Base-by-base conservation (phyloP, 73 alveolate species). In the Paramecium primaurelia region DNA sequence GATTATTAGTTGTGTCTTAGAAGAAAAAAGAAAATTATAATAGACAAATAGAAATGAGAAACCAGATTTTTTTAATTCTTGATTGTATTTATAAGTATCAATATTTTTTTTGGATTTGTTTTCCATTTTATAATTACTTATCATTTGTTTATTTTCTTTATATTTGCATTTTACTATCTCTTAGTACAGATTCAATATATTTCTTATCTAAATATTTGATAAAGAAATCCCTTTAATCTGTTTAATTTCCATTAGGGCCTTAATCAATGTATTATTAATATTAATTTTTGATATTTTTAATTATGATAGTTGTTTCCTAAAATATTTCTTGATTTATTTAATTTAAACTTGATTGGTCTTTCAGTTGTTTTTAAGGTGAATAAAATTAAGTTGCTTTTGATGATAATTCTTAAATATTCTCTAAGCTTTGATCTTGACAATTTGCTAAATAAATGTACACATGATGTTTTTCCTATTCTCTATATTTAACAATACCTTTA, bases 401-500 rank as follows among this genome's bases (percentile, higher is more conserved):
- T 9, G 38, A 11, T 22, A 14, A 38, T 75, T 75, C 14, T 20
- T 34, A 75, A 75, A 37, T 5, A 12, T n/a, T 2, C 59, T 75
- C 88, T 75, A 30, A 25, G 12, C 88, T 25, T 42, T 38, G 10
- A 75, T 75, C 88, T n/a, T 36, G 30, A 9, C 59, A 38, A 38
- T 75, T 42, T 22, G 88, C 38, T 38, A 75, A 22, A 42, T 75
- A 75, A 18, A 75, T 34, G 59, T 38, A 75, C 9, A 75, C 47
- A 18, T 75, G 88, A n/a, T 75, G 88, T 42, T 75, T 75, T 42
- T 75, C 88, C 88, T 75, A 38, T 30, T 38, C 10, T n/a, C 4
- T 4, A 30, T 16, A 37, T 3, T 10, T 0, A 36, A 16, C n/a
- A 18, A 8, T 75, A 75, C 88, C 22, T 75, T 75, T 18, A 75